phyloP scores from a whole-genome alignment of 2,329 filamentous ascomycete species.

The Ophiostoma tasmaniense region DNA sequence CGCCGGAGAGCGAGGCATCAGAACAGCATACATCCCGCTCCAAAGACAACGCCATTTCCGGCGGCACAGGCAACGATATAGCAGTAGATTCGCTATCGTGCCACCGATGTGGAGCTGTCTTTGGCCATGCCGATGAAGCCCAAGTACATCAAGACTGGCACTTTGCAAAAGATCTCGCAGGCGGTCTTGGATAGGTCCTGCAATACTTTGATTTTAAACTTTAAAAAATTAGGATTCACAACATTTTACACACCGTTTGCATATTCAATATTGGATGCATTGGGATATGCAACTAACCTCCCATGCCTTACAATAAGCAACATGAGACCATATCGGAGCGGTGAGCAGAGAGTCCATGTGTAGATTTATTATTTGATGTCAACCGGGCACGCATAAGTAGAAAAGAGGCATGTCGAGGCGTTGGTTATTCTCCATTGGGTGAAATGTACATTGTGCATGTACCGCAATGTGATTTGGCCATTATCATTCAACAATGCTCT shows the following conservation, averaged over 20 bases:
- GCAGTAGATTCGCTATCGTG: neutral
- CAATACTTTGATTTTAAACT: too few relatives aligned
- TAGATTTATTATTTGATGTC: neutral
- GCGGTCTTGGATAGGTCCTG: neutral
- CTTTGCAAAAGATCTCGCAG: constrained; percentile 68
- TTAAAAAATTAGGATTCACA: too few relatives aligned
- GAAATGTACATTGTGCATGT: too few relatives aligned
- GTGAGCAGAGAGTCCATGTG: neutral
- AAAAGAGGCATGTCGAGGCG: neutral
- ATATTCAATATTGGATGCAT: neutral
- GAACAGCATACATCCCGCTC: neutral
- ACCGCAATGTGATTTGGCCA: too few relatives aligned
- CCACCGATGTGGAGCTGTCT: constrained; percentile 30
- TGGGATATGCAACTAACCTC: neutral
- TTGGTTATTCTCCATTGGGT: neutral
- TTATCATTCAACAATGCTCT: neutral
- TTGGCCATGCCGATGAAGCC: constrained; percentile 49
- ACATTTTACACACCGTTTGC: neutral
- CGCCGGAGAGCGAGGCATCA: neutral
- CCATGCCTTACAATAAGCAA: neutral
- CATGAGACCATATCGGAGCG: neutral
- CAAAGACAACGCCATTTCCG: neutral
- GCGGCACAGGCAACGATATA: neutral
- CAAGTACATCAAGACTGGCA: constrained; percentile 90
- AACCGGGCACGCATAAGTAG: neutral